phyloP scores from a whole-genome alignment of 441 rosid species.

The Syzygium syzygioides region DNA sequence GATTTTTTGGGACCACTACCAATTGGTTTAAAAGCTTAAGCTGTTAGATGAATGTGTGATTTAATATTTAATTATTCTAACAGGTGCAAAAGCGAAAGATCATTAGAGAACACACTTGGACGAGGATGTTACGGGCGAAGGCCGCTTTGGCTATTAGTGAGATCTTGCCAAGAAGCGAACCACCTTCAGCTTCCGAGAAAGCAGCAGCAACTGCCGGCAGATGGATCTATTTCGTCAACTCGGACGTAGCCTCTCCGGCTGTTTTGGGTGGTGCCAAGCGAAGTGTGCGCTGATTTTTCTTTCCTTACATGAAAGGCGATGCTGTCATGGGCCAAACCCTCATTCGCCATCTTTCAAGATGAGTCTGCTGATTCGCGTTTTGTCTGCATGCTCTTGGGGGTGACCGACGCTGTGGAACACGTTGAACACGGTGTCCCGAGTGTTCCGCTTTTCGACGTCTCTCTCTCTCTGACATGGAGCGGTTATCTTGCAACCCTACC shows the following conservation, averaged over 20 bases:
- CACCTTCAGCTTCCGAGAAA: not conserved
- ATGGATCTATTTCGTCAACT: not conserved
- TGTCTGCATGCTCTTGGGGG: not conserved
- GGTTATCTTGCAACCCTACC: not conserved
- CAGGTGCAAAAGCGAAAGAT: not conserved
- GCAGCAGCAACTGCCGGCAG: not conserved
- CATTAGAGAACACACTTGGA: not conserved
- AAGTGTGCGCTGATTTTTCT: not conserved
- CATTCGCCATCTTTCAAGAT: not conserved
- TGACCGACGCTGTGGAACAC: not conserved
- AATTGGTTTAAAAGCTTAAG: no score
- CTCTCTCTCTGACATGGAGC: not conserved
- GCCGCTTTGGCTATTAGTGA: fast-evolving
- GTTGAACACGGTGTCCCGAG: not conserved
- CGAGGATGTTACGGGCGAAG: not conserved
- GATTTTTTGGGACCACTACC: no score
- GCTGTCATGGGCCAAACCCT: not conserved
- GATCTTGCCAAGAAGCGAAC: not conserved
- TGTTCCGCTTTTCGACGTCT: not conserved
- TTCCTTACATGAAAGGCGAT: not conserved
- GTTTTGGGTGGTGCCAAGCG: not conserved
- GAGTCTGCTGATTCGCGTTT: not conserved
- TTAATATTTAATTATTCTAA: no score
- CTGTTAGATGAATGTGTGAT: no score
- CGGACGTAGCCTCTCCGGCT: not conserved